Base-by-base conservation (phyloP, 345 rosid species). In the Theobroma cacao region DNA sequence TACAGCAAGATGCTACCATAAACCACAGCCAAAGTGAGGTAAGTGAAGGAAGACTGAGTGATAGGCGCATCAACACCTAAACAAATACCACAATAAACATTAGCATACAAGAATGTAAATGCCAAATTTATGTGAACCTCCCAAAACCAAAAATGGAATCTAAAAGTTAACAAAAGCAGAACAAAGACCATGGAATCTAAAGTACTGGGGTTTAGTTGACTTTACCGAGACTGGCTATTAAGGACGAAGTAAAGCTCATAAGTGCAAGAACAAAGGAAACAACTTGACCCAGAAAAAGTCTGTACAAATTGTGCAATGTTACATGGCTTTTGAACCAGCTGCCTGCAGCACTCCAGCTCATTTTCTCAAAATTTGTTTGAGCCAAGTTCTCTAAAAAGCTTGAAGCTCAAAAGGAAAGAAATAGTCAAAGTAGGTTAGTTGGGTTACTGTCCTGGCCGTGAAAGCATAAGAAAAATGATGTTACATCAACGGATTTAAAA, bases 41-140 rank as follows among this genome's bases (percentile, higher is more conserved):
- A 88, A 80, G 64, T 65, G 79, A 86, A 85, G 34, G 75, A 38
- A 77, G 83, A 62, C 82, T 85, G 95, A 60, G 89, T 81, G 48
- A 89, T 73, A 4, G 93, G 95, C 12, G 89, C 89, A 85, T 91
- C 86, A 66, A 87, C 90, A 48, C 93, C 94, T 91, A 76, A 31
- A 30, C 60, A 63, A 12, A 65, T 7, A 58, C 40, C 26, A 24
- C n/a, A 20, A 56, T 8, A 12, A 48, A 33, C 40, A 43, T 68
- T 55, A 18, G 7, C 64, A 48, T 11, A 33, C 22, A 40, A 52
- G 22, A 14, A 50, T 7, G 26, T 33, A 13, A 45, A 62, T 7
- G 2, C 28, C 33, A 55, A 38, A 7, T 20, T 34, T 8, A 69
- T 15, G 9, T 38, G 20, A 55, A 34, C 28, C n/a, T 17, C 7